Conservation (phyloP, 208 protist species). For the Porcisia deanei region DNA sequence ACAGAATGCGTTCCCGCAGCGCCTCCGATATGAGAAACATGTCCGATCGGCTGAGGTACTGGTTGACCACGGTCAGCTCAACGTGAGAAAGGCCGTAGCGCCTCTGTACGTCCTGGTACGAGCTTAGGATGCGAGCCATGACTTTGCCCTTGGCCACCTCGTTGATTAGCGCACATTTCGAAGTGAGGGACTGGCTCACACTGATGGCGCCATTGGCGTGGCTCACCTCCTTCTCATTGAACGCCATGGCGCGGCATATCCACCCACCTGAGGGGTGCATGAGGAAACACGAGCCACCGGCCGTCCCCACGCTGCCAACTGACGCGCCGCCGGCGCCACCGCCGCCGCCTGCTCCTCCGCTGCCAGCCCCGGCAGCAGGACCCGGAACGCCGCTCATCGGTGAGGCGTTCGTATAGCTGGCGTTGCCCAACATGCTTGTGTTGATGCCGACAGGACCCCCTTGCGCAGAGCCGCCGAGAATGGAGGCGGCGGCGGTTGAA, state of each 20-base stretch:
- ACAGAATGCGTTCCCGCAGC: conserved; percentile 73
- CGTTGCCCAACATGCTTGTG: not conserved
- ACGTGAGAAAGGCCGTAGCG: conserved; percentile 85
- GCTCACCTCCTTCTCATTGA: conserved; percentile 62
- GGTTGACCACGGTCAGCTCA: conserved; percentile 73
- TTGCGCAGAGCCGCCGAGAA: not conserved
- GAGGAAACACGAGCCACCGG: conserved; percentile 1
- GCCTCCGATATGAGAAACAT: conserved; percentile 76
- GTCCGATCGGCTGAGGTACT: conserved; percentile 79
- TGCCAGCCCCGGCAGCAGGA: conserved; percentile 8
- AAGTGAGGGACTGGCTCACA: conserved; percentile 68
- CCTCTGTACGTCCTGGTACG: conserved; percentile 59
- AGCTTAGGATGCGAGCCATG: conserved; percentile 53
- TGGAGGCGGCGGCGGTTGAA: not conserved
- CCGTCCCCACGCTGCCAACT: not conserved
- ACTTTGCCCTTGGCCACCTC: conserved; percentile 73
- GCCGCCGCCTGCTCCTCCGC: not conserved
- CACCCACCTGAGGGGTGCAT: conserved; percentile 64
- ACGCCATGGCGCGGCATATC: conserved; percentile 83
- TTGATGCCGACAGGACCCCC: not conserved
- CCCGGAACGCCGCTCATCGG: not conserved
- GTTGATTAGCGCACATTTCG: conserved; percentile 67
- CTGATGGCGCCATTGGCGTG: conserved; percentile 82
- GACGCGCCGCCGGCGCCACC: not conserved
- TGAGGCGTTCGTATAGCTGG: not conserved